Evolutionary conservation across 2,329 filamentous ascomycete genomes (phyloP), one percentile per base, ranked within the genome.

Genomic region (Cucurbitaria berberidis): DNA sequence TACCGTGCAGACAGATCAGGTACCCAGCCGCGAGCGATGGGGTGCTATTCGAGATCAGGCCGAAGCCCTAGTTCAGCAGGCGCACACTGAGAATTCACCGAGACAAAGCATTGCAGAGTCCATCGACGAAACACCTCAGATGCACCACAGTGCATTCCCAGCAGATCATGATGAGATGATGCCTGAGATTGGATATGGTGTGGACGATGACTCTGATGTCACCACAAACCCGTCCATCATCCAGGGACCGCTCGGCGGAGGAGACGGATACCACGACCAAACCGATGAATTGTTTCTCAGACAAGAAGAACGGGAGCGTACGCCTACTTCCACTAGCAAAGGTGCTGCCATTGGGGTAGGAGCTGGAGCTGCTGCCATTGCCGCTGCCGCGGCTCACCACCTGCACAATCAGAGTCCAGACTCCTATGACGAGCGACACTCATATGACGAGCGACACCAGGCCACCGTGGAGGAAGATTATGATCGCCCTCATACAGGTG

Each of bases 221-320:
- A 88, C 86, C 40, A 96, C 92, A 16, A 96, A 96, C 68, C 91
- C 91, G 2, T 96, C 93, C 0, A 82, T 93, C 44, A 86, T 96
- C 35, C 84, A 92, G 60, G 91, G 89, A 16, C 88, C 87, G 1
- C 83, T 89, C 44, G 87, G 85, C 45, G 85, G 84, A 29, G 70
- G 77, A 22, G 72, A 78, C 40, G 58, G 53, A 0, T 78, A 80
- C 59, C 78, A 77, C 41, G 76, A 75, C 55, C 74, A 73, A 19
- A 80, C 67, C 15, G 67, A 69, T n/a, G 64, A 70, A 70, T 39
- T 68, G 19, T 57, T 73, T 15, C 63, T 56, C 42, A 65, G 53
- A 61, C 73, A 57, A 63, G 76, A 69, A 59, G 75, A 70, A 41
- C 64, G 63, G 19, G 68, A 73, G 39, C 61, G 68, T 58, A 63